Evolutionary conservation across 495 filamentous ascomycete genomes (phyloP), one percentile per base, ranked within the genome.

Genomic region (Aspergillus cristatus): DNA sequence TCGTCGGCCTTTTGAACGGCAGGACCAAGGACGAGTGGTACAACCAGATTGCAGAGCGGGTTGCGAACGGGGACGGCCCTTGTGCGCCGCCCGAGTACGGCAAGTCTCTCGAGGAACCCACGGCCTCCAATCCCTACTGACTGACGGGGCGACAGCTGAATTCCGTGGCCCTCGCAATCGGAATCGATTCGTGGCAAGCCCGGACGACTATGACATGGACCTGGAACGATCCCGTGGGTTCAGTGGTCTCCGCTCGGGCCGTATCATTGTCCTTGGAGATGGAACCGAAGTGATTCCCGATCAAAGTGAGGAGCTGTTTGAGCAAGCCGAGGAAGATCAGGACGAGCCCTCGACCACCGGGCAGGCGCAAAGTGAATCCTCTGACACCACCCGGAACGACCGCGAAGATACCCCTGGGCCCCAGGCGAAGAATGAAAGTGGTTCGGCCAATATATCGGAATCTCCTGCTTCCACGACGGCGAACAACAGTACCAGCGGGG

Each of bases 41-140:
- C 56, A 82, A 94, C 47, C 78, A 87, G 67, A 84, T 98, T 62
- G 87, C 81, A 43, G 87, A 84, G 63, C 75, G 91, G 60, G 93
- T 97, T 62, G 86, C 90, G 34, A 87, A 87, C 55, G 91, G 91
- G 59, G 93, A 98, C 67, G 91, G 91, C 55, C 91, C 93, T 59
- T 96, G 91, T 70, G 91, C 91, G 63, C 91, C 91, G 67, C 91
- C 90, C 50, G 91, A 98, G 82, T 98, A 97, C 71, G 91, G 91
- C 84, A 94, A 84, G 87, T 72, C 65, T 68, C 57, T 66, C 54
- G 62, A 68, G 55, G 56, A 63, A 52, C 50, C 60, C 50, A 66
- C 53, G 65, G 53, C 54, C 54, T 63, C 54, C 47, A 57, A 60
- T 47, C 53, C 55, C 56, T 66, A 62, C 62, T 75, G 62, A 70